phyloP scores from a whole-genome alignment of 2,329 filamentous ascomycete genomes.

The Paraphaeosphaeria minitans region DNA sequence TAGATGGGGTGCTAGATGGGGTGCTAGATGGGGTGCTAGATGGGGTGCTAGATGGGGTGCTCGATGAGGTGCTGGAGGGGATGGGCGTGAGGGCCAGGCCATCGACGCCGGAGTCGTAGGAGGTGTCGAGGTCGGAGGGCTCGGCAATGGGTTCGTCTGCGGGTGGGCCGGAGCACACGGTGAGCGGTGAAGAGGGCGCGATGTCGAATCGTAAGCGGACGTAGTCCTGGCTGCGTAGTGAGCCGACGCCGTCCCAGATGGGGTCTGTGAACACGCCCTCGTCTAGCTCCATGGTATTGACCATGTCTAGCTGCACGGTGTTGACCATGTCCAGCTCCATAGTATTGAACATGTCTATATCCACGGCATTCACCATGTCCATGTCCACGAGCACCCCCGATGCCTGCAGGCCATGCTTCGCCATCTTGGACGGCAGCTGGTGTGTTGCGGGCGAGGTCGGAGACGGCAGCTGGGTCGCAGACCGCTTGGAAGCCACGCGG shows the following conservation, averaged over 20 bases:
- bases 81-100: slow-evolving; percentile 35
- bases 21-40: slow-evolving; percentile 14
- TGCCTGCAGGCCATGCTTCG: slow-evolving; percentile 29
- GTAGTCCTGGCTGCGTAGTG: slow-evolving; percentile 15
- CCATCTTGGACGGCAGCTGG: slow-evolving; percentile 44
- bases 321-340: slow-evolving; percentile 22
- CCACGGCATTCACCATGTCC: too few relatives aligned
- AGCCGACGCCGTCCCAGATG: slow-evolving; percentile 18
- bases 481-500: slow-evolving; percentile 43
- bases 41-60: slow-evolving; percentile 8
- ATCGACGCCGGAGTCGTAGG: slow-evolving; percentile 32
- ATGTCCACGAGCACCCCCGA: slow-evolving; percentile 21
- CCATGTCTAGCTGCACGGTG: too few relatives aligned
- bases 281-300: slow-evolving; percentile 19
- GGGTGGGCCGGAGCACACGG: slow-evolving; percentile 24
- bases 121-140: slow-evolving; percentile 22
- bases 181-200: slow-evolving; percentile 25
- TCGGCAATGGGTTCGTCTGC: slow-evolving; percentile 30
- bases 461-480: slow-evolving; percentile 44
- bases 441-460: slow-evolving; percentile 40
- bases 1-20: not conserved
- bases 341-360: slow-evolving; percentile 18
- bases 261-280: slow-evolving; percentile 31
- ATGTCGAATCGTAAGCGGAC: not conserved
- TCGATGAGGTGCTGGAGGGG: slow-evolving; percentile 12